A percentile compares a stretch with the other conserved stretches of the same genome.
phyloP scores from a whole-genome alignment of 257 asterid genomes.

The Striga asiatica region DNA sequence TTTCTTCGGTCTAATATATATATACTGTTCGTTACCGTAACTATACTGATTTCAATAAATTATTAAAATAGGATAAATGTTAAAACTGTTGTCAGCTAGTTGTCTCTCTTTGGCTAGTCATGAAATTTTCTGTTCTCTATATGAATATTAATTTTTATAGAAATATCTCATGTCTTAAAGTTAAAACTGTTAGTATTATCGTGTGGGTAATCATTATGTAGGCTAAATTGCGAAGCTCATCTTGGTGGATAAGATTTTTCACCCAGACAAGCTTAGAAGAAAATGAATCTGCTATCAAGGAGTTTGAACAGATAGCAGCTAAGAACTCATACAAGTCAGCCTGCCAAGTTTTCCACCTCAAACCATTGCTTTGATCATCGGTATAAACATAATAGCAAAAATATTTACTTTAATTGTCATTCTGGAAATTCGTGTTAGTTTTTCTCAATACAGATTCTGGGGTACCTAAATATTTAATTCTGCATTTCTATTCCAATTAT shows the following conservation, averaged over 20 bases:
- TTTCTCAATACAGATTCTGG: constrained; percentile 14
- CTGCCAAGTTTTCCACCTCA: constrained; percentile 91
- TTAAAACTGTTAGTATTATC: not conserved
- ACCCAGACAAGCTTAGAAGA: constrained; percentile 70
- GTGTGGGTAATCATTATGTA: constrained; percentile 11
- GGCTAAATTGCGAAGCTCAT: constrained; percentile 76
- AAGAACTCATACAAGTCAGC: constrained; percentile 39
- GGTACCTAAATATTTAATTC: too few species aligned
- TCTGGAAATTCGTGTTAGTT: constrained; percentile 15
- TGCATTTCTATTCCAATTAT: too few species aligned
- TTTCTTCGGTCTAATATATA: not conserved
- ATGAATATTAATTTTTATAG: too few species aligned
- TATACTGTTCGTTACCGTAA: not conserved
- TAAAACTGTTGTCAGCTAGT: too few species aligned
- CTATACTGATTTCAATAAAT: too few species aligned
- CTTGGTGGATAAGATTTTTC: constrained; percentile 88
- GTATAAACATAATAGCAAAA: constrained; percentile 15
- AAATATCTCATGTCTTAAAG: not conserved
- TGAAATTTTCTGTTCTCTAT: not conserved
- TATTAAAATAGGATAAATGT: too few species aligned
- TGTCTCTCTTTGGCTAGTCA: not conserved
- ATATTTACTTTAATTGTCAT: constrained; percentile 18
- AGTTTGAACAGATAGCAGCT: constrained; percentile 57
- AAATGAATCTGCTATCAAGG: constrained; percentile 63
- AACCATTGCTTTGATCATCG: constrained; percentile 43